These are phyloP conservation scores for Lizonia empirigonia DNA, from an alignment of 2,329 filamentous ascomycete species.

Conservation along the genomic window DNA sequence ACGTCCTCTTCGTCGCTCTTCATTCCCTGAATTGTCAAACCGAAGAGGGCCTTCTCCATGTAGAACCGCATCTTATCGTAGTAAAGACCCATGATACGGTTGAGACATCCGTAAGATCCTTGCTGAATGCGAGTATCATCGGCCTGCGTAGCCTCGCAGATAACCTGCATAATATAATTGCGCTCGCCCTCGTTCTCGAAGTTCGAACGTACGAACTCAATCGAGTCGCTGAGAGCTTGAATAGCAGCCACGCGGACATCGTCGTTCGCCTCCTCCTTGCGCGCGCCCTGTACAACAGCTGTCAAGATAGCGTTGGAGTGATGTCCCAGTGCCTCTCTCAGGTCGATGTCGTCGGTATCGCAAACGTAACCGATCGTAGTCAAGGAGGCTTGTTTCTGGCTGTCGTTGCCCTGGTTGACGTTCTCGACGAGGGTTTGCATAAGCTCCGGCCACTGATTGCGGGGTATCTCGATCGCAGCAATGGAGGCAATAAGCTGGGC, in stretches of 20 bases:
- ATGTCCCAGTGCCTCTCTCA: slow-evolving; percentile 77
- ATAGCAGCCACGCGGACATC: slow-evolving; percentile 94
- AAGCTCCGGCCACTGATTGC: slow-evolving; percentile 90
- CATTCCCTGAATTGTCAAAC: slow-evolving; percentile 97
- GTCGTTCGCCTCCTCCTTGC: slow-evolving; percentile 90
- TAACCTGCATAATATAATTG: slow-evolving; percentile 99
- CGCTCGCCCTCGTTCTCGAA: slow-evolving; percentile 99
- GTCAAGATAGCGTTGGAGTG: slow-evolving; percentile 98
- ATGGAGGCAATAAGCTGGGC: slow-evolving; percentile 96
- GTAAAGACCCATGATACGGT: slow-evolving; percentile 98
- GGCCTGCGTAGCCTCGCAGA: slow-evolving; percentile 97
- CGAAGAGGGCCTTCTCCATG: slow-evolving; percentile 99
- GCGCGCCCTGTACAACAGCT: slow-evolving; percentile 93
- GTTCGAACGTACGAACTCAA: slow-evolving; percentile 97
- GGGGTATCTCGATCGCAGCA: slow-evolving; percentile 90
- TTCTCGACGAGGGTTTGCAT: slow-evolving; percentile 90
- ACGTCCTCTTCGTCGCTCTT: slow-evolving; percentile 98
- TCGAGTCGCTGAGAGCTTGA: slow-evolving; percentile 89
- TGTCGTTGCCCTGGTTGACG: slow-evolving; percentile 82
- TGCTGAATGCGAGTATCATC: slow-evolving; percentile 90
- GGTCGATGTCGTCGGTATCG: slow-evolving; percentile 88
- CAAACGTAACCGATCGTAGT: slow-evolving; percentile 98
- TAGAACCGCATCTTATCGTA: slow-evolving; percentile 99
- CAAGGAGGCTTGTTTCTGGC: slow-evolving; percentile 92
- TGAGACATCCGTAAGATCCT: slow-evolving; percentile 93